Evolutionary conservation across 2,329 filamentous ascomycete species (phyloP).

Genomic region (Paecilomyces formosus): DNA sequence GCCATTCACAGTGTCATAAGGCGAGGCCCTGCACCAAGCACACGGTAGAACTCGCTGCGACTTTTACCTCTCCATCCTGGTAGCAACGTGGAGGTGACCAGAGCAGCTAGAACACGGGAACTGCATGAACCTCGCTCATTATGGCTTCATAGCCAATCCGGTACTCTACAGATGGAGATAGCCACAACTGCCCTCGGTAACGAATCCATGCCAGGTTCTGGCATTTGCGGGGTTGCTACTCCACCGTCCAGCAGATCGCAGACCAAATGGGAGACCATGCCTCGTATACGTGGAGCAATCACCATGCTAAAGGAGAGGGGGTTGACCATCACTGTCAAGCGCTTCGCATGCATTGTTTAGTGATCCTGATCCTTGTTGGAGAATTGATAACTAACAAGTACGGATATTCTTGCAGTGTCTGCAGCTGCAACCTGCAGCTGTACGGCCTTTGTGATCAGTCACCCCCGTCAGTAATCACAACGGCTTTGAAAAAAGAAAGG

Average conservation of each 20-base stretch:
- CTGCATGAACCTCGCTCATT: neutral
- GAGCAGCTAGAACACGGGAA: neutral
- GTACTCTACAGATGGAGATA: neutral
- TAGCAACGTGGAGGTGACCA: neutral
- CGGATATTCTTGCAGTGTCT: neutral
- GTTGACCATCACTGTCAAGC: neutral
- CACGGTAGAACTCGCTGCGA: neutral
- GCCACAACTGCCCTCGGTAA: neutral
- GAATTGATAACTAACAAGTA: neutral
- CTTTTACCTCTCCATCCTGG: neutral
- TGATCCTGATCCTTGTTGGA: neutral
- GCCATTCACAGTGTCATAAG: no score
- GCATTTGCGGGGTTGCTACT: neutral
- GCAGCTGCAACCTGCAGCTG: neutral
- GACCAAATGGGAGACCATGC: neutral
- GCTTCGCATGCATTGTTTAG: neutral
- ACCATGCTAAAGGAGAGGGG: neutral
- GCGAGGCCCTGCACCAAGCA: neutral
- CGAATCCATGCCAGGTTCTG: neutral
- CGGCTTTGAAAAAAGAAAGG: no score
- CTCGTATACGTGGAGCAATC: neutral
- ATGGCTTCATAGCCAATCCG: neutral
- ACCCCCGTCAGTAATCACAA: no score
- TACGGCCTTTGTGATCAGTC: no score
- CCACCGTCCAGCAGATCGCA: neutral